phyloP scores from a whole-genome alignment of 352 stramenopile species.

The Stramenopiles sp. region DNA sequence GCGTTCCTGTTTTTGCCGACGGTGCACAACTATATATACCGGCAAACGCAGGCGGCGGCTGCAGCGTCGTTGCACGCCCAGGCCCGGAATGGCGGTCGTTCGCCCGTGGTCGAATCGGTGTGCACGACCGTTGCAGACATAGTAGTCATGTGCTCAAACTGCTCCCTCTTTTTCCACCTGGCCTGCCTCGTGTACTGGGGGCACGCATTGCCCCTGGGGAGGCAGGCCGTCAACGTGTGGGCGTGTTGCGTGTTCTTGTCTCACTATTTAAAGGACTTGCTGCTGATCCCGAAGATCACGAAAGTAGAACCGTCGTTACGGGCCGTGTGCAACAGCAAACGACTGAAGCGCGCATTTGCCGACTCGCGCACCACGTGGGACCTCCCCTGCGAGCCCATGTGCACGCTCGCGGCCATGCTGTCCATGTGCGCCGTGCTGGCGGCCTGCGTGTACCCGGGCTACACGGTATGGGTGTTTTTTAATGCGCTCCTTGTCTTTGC shows the following conservation, averaged over 20 bases:
- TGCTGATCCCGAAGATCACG: background rate
- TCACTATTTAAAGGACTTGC: conserved; percentile 10
- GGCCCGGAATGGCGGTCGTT: background rate
- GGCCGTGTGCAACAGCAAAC: background rate
- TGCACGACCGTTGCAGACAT: background rate
- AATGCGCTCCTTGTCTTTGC: too few species aligned
- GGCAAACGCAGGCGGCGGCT: background rate
- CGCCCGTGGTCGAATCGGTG: background rate
- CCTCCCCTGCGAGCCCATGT: background rate
- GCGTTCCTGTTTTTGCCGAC: conserved; percentile 12
- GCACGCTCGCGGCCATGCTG: background rate
- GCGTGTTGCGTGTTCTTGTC: background rate
- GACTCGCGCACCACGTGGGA: background rate
- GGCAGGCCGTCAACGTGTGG: background rate
- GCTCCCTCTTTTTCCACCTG: background rate
- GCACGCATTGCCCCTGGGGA: background rate
- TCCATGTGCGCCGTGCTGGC: background rate
- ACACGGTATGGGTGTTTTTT: too few species aligned
- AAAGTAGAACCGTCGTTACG: background rate
- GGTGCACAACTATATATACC: background rate
- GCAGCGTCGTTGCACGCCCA: background rate
- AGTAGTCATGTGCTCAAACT: background rate
- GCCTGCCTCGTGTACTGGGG: background rate
- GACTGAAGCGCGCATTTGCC: background rate
- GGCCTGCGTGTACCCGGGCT: background rate